Evolutionary conservation across 176 grass and related monocot species (phyloP).

Genomic region (Juncus effusus): DNA sequence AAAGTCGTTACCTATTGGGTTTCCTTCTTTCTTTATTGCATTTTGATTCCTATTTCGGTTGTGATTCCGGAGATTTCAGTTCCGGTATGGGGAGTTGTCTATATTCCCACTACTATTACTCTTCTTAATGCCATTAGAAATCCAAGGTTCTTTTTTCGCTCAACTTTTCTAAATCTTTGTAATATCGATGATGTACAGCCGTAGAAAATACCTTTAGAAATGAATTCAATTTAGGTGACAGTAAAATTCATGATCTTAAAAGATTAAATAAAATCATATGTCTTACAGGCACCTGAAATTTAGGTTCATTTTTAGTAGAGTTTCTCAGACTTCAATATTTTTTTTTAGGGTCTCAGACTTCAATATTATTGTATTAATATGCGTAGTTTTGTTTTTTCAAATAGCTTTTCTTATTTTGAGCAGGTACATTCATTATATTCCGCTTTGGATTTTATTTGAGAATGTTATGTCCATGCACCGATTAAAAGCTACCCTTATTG

Average conservation of each 20-base stretch:
- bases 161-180: conserved; percentile 2
- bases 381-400: not conserved
- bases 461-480: conserved; percentile 99
- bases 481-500: conserved; percentile 71
- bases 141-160: conserved; percentile 47
- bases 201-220: too few species aligned
- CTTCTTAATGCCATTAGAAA: conserved; percentile 71
- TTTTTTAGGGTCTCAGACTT: not conserved
- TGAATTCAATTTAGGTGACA: too few species aligned
- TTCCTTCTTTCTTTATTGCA: conserved; percentile 80
- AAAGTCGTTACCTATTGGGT: conserved; percentile 79
- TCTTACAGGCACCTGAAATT: too few species aligned
- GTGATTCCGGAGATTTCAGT: conserved; percentile 74
- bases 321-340: not conserved
- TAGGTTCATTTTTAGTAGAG: not conserved
- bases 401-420: conserved; percentile 22
- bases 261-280: too few species aligned
- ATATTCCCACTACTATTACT: conserved; percentile 82
- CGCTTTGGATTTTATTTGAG: conserved; percentile 95
- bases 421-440: conserved; percentile 80
- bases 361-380: not conserved
- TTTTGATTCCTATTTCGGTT: conserved; percentile 73
- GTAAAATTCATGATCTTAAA: too few species aligned
- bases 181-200: not conserved
- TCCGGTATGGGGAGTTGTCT: conserved; percentile 77